Percentiles rank a stretch among this genome's conserved stretches.
phyloP scores from a whole-genome alignment of 2,329 filamentous ascomycete genomes.

The Metarhizium guizhouense region DNA sequence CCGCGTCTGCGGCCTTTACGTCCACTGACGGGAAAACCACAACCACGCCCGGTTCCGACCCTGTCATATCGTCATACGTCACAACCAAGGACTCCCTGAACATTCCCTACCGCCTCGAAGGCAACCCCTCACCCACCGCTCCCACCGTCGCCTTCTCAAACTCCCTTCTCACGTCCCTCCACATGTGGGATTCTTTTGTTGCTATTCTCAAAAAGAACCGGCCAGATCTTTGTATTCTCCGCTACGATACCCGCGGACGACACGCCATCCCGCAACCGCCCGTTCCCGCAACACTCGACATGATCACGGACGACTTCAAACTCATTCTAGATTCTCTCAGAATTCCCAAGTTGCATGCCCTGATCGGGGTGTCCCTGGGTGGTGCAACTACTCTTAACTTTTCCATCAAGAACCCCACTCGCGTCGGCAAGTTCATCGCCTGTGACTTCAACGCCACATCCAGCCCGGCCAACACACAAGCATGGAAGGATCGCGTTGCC shows the following conservation, averaged over 20 bases:
- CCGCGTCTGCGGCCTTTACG: slow-evolving; percentile 39
- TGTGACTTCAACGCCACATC: slow-evolving; percentile 73
- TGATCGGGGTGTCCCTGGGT: slow-evolving; percentile 74
- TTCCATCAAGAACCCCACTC: slow-evolving; percentile 54
- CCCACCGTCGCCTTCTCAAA: slow-evolving; percentile 71
- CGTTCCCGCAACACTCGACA: slow-evolving; percentile 48
- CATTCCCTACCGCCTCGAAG: slow-evolving; percentile 69
- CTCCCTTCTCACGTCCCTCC: slow-evolving; percentile 66
- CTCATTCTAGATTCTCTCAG: slow-evolving; percentile 60
- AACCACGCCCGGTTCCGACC: slow-evolving; percentile 41
- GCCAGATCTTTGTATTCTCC: slow-evolving; percentile 61
- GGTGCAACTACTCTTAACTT: slow-evolving; percentile 70
- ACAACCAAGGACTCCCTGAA: slow-evolving; percentile 58
- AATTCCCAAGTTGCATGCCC: slow-evolving; percentile 53
- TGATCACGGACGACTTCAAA: slow-evolving; percentile 59
- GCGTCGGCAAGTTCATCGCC: slow-evolving; percentile 54
- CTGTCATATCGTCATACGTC: slow-evolving; percentile 58
- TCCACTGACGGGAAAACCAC: slow-evolving; percentile 46
- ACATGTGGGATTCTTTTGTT: slow-evolving; percentile 75
- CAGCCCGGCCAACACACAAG: slow-evolving; percentile 64
- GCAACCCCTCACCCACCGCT: slow-evolving; percentile 54
- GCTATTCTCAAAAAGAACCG: slow-evolving; percentile 49
- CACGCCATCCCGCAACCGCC: slow-evolving; percentile 37
- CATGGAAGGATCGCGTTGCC: slow-evolving; percentile 69
- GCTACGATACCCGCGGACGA: slow-evolving; percentile 70